Base-by-base conservation (phyloP, 2,329 filamentous ascomycete species). In the Trichophyton mentagrophytes region DNA sequence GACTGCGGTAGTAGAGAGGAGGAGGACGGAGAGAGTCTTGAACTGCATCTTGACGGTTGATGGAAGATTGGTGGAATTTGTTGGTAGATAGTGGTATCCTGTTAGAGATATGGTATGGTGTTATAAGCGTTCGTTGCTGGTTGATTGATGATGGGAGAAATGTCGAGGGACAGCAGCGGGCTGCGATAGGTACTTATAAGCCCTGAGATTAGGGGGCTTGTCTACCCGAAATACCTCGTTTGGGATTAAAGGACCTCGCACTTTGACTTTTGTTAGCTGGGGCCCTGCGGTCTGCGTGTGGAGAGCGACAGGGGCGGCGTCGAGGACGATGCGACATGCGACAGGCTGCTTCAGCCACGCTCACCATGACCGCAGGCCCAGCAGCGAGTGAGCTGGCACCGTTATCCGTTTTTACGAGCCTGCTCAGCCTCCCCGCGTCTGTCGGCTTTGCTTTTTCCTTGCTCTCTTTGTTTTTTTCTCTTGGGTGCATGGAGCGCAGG, bases 1-100 rank as follows among this genome's bases (percentile, higher is more conserved):
- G 42, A 69, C 44, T 42, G 64, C 65, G 17, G 64, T 61, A 42
- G 66, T 64, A 5, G 66, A 63, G 49, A 69, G 61, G 60, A 67
- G 33, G 57, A 69, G 60, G 49, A 67, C 22, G 7, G 67, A 60
- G 57, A 69, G 61, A 22, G 64, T 57, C 63, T 68, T 69, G 63
- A 65, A 66, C 55, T 67, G 64, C 67, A 69, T 69, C 44, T 51
- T 66, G 64, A 57, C 25, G 49, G n/a, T 22, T 15, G 15, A 22
- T 6, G 13, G 38, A 7, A 13, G 38, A 30, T 25, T 17, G 40
- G 8, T 27, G 8, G 42, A n/a, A 30, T 47, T 17, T 5, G 40
- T 44, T 44, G 40, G 13, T 44, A 15, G 13, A 44, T 1, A 44
- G 13, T 27, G 25, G 25, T 27, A 27, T 27, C 17, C 4, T 44